Base-by-base conservation (phyloP, 2,329 filamentous ascomycete species). In the Fusarium praegraminearum region DNA sequence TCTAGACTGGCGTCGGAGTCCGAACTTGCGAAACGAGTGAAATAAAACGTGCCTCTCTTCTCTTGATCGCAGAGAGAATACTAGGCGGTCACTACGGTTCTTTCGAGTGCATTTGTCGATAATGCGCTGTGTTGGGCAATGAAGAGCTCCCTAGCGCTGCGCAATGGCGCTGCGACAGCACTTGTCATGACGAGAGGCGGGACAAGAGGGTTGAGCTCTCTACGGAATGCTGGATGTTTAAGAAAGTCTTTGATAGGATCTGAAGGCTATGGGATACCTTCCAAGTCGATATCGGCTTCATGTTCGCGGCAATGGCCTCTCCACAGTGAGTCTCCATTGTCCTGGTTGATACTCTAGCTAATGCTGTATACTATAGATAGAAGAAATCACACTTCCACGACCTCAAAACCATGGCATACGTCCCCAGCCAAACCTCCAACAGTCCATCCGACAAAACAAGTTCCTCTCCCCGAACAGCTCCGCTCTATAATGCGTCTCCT, bases 401-500 rank as follows among this genome's bases (percentile, higher is more conserved):
- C 69, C 28, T 18, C 47, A 26, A 56, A 52, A 15, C 53, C 72
- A 54, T 80, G 78, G 79, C 76, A 76, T 33, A 63, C 75, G 11
- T 70, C 73, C 16, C 72, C 77, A 6, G 73, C 77, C 5, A 68
- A 69, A 26, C 75, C 76, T 5, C 81, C 82, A 1, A 79, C 79
- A 1, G 71, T 78, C 44, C 77, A 82, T 55, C 78, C 80, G 2
- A 73, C 77, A 12, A 71, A 73, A 40, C 51, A 71, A 51, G 63
- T 70, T 60, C 62, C 74, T 75, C 76, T 85, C 35, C 76, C 84
- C 30, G 84, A 85, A 62, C 80, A 85, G 53, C 79, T 87, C 24
- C 86, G 85, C 58, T 78, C 80, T 49, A 79, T 86, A 24, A 85
- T 88, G 83, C 85, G 86, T 59, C 82, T 84, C 16, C 78, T 89